Evolutionary conservation across 169 alveolate species (phyloP).

Genomic region (Toxoplasma gondii): DNA sequence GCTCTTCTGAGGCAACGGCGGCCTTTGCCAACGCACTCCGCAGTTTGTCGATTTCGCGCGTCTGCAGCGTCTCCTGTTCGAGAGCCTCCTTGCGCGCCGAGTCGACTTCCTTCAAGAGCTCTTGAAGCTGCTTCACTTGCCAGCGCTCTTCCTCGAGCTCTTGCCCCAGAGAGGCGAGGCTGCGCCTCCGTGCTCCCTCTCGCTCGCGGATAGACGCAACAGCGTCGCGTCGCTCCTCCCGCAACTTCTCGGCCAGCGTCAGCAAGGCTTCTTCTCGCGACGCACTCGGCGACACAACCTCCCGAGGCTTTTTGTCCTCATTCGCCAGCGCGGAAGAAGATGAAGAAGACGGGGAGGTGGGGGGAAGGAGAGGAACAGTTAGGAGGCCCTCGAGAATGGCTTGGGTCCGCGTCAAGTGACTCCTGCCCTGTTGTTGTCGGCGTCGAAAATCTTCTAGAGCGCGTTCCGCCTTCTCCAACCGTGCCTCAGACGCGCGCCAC

Average conservation of each 20-base stretch:
- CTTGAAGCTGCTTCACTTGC: constrained; percentile 30
- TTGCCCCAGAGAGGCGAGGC: background rate
- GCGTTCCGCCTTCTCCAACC: background rate
- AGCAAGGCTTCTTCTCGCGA: background rate
- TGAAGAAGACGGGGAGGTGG: too few species aligned
- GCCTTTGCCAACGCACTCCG: background rate
- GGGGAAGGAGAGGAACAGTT: background rate
- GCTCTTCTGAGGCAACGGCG: background rate
- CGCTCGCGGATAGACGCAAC: background rate
- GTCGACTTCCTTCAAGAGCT: background rate
- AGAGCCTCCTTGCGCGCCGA: constrained; percentile 2
- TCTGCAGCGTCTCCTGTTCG: constrained; percentile 27
- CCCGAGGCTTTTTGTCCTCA: background rate
- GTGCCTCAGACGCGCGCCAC: background rate
- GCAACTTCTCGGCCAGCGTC: background rate
- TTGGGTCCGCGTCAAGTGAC: background rate
- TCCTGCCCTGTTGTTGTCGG: background rate
- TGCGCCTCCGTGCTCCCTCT: background rate
- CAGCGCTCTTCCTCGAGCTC: background rate
- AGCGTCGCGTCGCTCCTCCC: background rate
- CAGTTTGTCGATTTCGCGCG: background rate
- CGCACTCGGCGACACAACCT: background rate
- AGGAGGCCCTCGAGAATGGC: background rate
- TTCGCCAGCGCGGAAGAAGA: background rate
- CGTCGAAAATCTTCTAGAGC: background rate